Evolutionary conservation across 2,329 filamentous ascomycete species (phyloP).

Genomic region (Dothideomycetes sp.): DNA sequence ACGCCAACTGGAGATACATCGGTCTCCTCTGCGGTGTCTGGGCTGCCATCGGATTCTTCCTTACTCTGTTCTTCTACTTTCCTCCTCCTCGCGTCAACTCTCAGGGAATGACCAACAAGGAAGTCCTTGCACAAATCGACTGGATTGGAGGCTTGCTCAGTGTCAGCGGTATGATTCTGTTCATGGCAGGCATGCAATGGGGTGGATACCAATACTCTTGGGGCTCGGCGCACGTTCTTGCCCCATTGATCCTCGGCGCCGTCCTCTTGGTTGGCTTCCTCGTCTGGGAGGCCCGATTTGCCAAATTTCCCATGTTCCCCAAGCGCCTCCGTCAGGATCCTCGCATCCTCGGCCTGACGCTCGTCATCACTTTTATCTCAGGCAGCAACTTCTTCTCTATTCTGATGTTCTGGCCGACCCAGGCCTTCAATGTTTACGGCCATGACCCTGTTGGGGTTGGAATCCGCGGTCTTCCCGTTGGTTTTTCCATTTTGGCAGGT

Average conservation of each 20-base stretch:
- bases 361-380: conserved; percentile 30
- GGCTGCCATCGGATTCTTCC: conserved; percentile 36
- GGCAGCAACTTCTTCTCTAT: conserved; percentile 28
- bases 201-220: conserved; percentile 19
- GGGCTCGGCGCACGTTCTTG: conserved; percentile 21
- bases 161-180: conserved; percentile 38
- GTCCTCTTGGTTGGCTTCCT: conserved; percentile 21
- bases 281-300: conserved; percentile 20
- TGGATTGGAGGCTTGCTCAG: conserved; percentile 40
- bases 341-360: conserved; percentile 23
- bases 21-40: conserved; percentile 43
- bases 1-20: conserved; percentile 44
- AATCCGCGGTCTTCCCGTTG: conserved; percentile 54
- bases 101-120: conserved; percentile 26
- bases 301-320: conserved; percentile 24
- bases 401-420: conserved; percentile 51
- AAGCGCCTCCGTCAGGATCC: conserved; percentile 19
- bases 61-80: conserved; percentile 42
- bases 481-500: conserved; percentile 51
- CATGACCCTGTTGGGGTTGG: conserved; percentile 54
- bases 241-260: conserved; percentile 21
- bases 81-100: conserved; percentile 38
- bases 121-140: conserved; percentile 37
- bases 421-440: conserved; percentile 55
- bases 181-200: conserved; percentile 35